Evolutionary conservation across 257 asterid species (phyloP).

Genomic region (Scutellaria galericulata): DNA sequence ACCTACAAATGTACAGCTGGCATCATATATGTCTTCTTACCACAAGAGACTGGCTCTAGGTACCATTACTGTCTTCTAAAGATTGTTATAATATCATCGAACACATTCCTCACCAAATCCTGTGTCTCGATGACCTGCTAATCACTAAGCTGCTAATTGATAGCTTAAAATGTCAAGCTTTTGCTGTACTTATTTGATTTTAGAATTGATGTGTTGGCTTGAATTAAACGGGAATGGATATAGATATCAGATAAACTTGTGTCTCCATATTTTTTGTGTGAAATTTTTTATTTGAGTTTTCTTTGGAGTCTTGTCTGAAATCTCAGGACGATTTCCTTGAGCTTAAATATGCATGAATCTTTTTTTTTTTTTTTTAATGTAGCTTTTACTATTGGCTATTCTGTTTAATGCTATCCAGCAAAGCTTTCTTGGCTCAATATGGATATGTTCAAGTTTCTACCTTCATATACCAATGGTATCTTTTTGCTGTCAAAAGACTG

Average conservation of each 20-base stretch:
- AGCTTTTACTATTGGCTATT: not conserved
- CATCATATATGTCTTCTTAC: conserved; percentile 70
- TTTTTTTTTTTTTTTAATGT: not conserved
- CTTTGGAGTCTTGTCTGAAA: not conserved
- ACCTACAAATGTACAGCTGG: conserved; percentile 61
- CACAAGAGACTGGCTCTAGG: conserved; percentile 89
- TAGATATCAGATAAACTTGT: not conserved
- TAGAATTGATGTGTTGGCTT: not conserved
- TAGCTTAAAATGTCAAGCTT: not conserved
- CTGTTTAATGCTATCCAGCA: not conserved
- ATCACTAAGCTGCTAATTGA: not conserved
- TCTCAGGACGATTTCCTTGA: not conserved
- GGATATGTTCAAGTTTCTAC: not conserved
- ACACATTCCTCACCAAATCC: not conserved
- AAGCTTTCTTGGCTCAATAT: not conserved
- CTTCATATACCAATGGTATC: not conserved
- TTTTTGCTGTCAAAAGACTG: no score
- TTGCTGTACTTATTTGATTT: not conserved
- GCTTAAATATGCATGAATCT: not conserved
- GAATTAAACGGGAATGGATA: not conserved
- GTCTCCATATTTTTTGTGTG: not conserved
- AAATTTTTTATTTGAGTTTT: not conserved
- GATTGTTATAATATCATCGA: not conserved
- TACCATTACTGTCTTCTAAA: conserved; percentile 35
- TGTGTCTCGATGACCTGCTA: conserved; percentile 16